Evolutionary conservation across 331 rosid species (phyloP).

Genomic region (Malus hybrid): DNA sequence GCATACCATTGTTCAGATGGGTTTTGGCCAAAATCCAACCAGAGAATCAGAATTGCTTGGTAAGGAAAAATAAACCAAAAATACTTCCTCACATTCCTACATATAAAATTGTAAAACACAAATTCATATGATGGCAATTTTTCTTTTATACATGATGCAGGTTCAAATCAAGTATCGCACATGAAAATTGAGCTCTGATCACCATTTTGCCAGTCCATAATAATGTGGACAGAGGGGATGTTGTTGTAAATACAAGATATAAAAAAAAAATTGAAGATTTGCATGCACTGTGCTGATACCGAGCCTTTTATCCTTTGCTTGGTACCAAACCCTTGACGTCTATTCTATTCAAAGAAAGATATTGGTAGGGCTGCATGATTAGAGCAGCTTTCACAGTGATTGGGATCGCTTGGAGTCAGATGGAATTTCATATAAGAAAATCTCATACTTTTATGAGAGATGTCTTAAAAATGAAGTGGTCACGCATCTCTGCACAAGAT

Average conservation of each 20-base stretch:
- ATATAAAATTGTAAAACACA: constrained; percentile 11
- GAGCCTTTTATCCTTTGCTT: constrained; percentile 32
- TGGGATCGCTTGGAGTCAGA: neutral
- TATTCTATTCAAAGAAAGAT: neutral
- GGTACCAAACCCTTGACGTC: constrained; percentile 8
- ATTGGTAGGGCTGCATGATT: neutral
- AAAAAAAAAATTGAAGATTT: constrained; percentile 41
- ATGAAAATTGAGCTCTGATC: constrained; percentile 79
- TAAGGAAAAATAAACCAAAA: constrained; percentile 13
- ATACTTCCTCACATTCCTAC: neutral
- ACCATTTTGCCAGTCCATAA: constrained; percentile 19
- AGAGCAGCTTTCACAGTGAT: neutral
- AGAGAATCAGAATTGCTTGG: constrained; percentile 48
- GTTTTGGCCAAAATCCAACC: constrained; percentile 52
- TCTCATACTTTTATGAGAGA: neutral
- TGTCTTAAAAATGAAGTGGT: neutral
- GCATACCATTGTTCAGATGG: constrained; percentile 82
- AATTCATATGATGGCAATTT: neutral
- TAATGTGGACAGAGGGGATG: constrained; percentile 13
- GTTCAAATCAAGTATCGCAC: constrained; percentile 56
- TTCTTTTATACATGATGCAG: constrained; percentile 27
- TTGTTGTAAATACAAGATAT: constrained; percentile 64
- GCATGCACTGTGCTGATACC: constrained; percentile 22
- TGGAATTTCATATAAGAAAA: neutral
- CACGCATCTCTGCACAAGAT: neutral